Base-by-base conservation (phyloP, 2,329 filamentous ascomycete genomes). In the Ceratocystis variospora region DNA sequence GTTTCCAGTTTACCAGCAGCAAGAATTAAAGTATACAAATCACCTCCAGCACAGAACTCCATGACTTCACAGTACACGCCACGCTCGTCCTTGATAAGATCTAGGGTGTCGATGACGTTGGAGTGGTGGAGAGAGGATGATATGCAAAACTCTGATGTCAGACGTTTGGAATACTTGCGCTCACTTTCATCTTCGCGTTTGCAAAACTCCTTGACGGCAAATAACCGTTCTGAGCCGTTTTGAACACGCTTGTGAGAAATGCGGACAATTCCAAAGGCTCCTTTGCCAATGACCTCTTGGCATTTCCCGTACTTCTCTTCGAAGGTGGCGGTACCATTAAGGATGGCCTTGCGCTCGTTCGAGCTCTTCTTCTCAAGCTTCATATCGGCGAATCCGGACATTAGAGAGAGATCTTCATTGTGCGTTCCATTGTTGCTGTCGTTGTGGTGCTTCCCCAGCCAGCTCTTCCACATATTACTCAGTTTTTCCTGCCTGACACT, bases 61-160 rank as follows among this genome's bases (percentile, higher is more conserved):
- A 99, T 99, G 64, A 99, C 94, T 75, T 99, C 94, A 76, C 94
- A 99, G 76, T 94, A 97, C 74, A 96, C 91, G 68, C 94, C 94
- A 77, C 97, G 97, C 71, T 93, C 86, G 73, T 99, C 94, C 76
- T 96, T 90, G 50, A 99, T 83, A 10, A 99, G 82, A 74, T 99
- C 94, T 64, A 99, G 83, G 0, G 94, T 99, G 76, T 96, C 94
- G 71, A 99, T 99, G 72, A 99, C 90, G 73, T 99, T 99, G 15
- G 94, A 93, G 74, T 99, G 94, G 69, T 92, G 89, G 69, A 99
- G 84, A 8, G 92, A 96, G 0, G 93, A 97, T 0, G 94, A 97
- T 71, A 99, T 97, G 77, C 94, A 97, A 75, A 99, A 99, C 73
- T 99, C 94, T 62, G 93, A 92, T 1, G 94, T 97, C 64, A 99